Conservation (phyloP, 192 early-diverging fungal genomes). For the Neocallimastix lanati region DNA sequence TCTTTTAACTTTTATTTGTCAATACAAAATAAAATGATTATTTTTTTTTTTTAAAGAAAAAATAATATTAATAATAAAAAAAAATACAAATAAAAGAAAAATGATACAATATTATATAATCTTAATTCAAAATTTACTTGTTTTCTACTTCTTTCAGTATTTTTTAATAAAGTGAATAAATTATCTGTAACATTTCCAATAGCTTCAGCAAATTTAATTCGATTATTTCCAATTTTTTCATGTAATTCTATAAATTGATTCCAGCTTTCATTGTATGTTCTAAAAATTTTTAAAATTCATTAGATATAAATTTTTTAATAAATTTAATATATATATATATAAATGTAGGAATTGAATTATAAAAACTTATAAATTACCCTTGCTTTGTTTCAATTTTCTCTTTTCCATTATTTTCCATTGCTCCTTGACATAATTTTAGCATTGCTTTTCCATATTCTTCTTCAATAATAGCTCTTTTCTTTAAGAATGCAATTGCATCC, state of each 20-base stretch:
- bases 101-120: too few relatives aligned
- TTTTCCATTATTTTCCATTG: conserved; percentile 24
- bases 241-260: conserved; percentile 57
- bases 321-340: too few relatives aligned
- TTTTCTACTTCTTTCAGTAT: conserved; percentile 59
- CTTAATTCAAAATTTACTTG: conserved; percentile 33
- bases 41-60: too few relatives aligned
- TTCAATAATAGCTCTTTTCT: conserved; percentile 74
- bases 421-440: conserved; percentile 49
- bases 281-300: too few relatives aligned
- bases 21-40: too few relatives aligned
- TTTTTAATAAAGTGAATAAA: conserved; percentile 47
- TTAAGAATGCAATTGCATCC: conserved; percentile 62
- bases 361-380: conserved; percentile 14
- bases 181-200: conserved; percentile 67
- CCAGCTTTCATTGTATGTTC: conserved; percentile 62
- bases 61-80: too few relatives aligned
- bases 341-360: too few relatives aligned
- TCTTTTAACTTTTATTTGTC: conserved; percentile 67
- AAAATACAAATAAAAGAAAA: too few relatives aligned
- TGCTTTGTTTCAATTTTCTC: conserved; percentile 28
- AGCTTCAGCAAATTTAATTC: conserved; percentile 51
- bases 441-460: conserved; percentile 77
- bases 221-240: conserved; percentile 61
- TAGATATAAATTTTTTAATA: too few relatives aligned